Percentiles rank a stretch among this genome's conserved stretches.
Conservation (phyloP, 352 stramenopile genomes). For the Pythium insidiosum region DNA sequence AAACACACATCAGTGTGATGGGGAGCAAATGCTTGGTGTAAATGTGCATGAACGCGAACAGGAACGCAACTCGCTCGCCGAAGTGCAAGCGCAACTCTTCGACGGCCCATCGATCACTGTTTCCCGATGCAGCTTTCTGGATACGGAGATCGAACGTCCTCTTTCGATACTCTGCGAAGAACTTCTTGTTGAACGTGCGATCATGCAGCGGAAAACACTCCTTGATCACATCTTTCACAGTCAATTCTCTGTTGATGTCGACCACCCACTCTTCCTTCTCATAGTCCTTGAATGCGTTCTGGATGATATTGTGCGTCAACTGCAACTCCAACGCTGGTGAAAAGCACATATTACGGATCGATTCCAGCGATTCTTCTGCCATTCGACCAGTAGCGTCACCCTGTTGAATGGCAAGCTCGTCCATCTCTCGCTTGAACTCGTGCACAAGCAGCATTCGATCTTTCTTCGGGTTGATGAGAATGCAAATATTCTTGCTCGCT, state of each 20-base stretch:
- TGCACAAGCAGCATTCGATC: slow-evolving; percentile 72
- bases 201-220: slow-evolving; percentile 82
- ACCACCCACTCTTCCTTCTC: slow-evolving; percentile 86
- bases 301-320: slow-evolving; percentile 85
- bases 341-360: slow-evolving; percentile 79
- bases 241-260: slow-evolving; percentile 79
- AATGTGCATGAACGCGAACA: slow-evolving; percentile 88
- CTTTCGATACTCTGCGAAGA: slow-evolving; percentile 83
- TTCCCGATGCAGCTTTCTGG: slow-evolving; percentile 57
- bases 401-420: slow-evolving; percentile 78
- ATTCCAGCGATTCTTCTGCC: slow-evolving; percentile 71
- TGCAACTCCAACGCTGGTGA: slow-evolving; percentile 79
- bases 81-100: slow-evolving; percentile 84
- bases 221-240: slow-evolving; percentile 64
- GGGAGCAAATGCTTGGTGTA: slow-evolving; percentile 84
- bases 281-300: slow-evolving; percentile 81
- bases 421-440: slow-evolving; percentile 85
- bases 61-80: slow-evolving; percentile 81
- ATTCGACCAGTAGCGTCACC: slow-evolving; percentile 52
- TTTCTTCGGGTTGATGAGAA: slow-evolving; percentile 80
- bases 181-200: slow-evolving; percentile 79
- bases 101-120: slow-evolving; percentile 80
- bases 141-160: slow-evolving; percentile 69
- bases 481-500: slow-evolving; percentile 58
- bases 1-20: slow-evolving; percentile 45